A percentile compares a stretch with the other conserved stretches of the same genome.
Conservation (phyloP, 2,329 filamentous ascomycete genomes). For the Fusarium caatingaense region DNA sequence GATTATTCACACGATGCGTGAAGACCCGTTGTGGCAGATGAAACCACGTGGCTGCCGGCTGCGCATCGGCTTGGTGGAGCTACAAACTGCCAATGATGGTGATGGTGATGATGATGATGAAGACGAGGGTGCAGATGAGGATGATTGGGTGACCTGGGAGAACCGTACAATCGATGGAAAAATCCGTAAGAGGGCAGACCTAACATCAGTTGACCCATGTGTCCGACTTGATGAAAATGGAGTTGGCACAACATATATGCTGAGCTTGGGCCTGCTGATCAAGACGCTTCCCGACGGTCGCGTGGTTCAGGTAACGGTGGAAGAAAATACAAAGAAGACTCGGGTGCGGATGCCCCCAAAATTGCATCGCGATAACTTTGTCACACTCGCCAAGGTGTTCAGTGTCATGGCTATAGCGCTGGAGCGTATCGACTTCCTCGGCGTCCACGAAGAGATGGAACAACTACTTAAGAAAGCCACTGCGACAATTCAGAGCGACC, state of each 20-base stretch:
- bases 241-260: neutral
- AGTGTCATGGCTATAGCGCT: too few species aligned
- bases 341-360: neutral
- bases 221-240: neutral
- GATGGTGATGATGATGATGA: neutral
- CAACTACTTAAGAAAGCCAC: too few species aligned
- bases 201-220: neutral
- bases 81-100: neutral
- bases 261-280: neutral
- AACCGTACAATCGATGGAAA: neutral
- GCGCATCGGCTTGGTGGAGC: neutral
- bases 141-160: neutral
- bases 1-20: neutral
- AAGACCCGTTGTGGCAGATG: neutral
- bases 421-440: too few species aligned
- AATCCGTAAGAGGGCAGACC: neutral
- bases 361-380: too few species aligned
- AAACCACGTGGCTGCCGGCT: neutral
- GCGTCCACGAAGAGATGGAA: too few species aligned
- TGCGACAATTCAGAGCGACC: too few species aligned
- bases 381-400: too few species aligned
- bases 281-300: neutral
- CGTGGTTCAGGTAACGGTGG: neutral
- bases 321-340: neutral
- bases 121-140: rapidly evolving